Evolutionary conservation across 2,329 filamentous ascomycete genomes (phyloP).

Genomic region (Alternaria ethzedia): DNA sequence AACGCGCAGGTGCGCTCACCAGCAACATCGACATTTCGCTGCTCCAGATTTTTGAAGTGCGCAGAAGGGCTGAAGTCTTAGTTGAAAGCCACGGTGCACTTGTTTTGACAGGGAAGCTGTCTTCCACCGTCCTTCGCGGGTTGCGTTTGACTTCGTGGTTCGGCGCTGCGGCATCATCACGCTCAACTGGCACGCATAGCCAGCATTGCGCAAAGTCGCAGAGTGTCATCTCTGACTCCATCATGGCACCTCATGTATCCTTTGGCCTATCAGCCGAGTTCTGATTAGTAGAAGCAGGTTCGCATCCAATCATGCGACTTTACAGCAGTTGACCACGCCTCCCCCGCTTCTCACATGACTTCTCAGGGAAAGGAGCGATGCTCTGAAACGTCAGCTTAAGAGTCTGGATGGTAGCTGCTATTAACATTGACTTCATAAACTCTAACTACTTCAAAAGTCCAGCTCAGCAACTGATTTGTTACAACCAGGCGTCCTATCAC

Average conservation of each 20-base stretch:
- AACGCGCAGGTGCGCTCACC: background rate
- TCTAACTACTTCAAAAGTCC: rapidly evolving
- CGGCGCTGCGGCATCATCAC: background rate
- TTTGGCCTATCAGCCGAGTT: background rate
- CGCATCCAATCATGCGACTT: background rate
- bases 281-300: rapidly evolving
- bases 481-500: background rate
- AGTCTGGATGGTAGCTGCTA: background rate
- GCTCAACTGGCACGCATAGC: background rate
- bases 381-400: background rate
- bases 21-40: background rate
- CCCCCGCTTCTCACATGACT: background rate
- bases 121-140: background rate
- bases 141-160: background rate
- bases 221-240: background rate
- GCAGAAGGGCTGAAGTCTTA: background rate
- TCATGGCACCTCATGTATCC: background rate
- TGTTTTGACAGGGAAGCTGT: too few species aligned
- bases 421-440: rapidly evolving
- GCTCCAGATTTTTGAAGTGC: background rate
- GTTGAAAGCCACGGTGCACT: too few species aligned
- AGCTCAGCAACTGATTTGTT: background rate
- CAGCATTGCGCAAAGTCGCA: background rate
- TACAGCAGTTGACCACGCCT: background rate
- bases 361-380: background rate